Evolutionary conservation across 192 early-diverging fungal species (phyloP).

Genomic region (Coemansia sp.): DNA sequence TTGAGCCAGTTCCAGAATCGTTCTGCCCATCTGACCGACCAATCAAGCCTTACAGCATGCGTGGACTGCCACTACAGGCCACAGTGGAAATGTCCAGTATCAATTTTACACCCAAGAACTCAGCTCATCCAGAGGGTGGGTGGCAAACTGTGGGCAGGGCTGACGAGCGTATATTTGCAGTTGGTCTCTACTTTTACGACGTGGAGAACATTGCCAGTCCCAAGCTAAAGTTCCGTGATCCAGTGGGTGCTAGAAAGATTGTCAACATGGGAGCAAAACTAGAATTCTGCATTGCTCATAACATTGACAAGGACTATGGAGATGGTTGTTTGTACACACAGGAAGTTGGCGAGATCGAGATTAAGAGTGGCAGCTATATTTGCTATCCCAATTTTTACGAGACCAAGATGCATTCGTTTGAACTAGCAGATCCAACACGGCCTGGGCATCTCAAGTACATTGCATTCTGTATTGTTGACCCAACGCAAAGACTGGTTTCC

Average conservation of each 20-base stretch:
- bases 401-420: too few relatives aligned
- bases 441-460: not conserved
- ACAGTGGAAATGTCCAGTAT: slow-evolving; percentile 73
- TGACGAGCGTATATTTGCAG: slow-evolving; percentile 47
- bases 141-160: slow-evolving; percentile 76
- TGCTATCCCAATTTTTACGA: slow-evolving; percentile 52
- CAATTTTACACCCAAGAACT: slow-evolving; percentile 65
- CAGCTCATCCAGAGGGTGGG: slow-evolving; percentile 50
- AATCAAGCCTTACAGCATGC: too few relatives aligned
- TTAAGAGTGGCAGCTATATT: slow-evolving; percentile 60
- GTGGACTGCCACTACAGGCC: slow-evolving; percentile 49
- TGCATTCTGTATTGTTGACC: not conserved
- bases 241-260: not conserved
- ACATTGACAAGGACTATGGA: not conserved
- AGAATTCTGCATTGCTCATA: not conserved
- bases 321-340: slow-evolving; percentile 22
- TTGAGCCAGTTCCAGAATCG: slow-evolving; percentile 30
- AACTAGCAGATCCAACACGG: slow-evolving; percentile 29
- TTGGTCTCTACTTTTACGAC: too few relatives aligned
- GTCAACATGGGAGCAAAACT: not conserved
- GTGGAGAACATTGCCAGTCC: too few relatives aligned
- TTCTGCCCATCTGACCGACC: slow-evolving; percentile 31
- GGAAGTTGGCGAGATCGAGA: slow-evolving; percentile 46
- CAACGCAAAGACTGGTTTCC: too few relatives aligned
- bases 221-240: slow-evolving; percentile 53